phyloP scores from a whole-genome alignment of 495 filamentous ascomycete species.

The Xylaria sp. region DNA sequence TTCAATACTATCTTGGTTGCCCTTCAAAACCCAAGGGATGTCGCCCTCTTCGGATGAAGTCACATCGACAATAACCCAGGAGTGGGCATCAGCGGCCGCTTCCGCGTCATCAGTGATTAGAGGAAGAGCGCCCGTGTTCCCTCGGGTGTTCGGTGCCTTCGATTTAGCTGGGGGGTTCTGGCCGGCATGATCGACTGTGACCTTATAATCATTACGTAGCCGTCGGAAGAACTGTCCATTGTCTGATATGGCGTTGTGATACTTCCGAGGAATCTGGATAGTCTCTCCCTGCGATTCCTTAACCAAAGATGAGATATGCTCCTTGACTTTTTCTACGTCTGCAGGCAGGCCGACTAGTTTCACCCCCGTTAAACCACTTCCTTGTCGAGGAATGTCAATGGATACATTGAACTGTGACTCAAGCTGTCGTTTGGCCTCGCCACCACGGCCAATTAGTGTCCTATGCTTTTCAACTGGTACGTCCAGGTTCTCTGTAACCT shows the following conservation, averaged over 20 bases:
- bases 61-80: constrained; percentile 78
- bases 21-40: constrained; percentile 91
- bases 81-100: constrained; percentile 66
- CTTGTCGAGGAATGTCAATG: constrained; percentile 85
- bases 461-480: constrained; percentile 88
- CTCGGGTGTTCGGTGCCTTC: constrained; percentile 49
- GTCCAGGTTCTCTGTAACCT: constrained; percentile 76
- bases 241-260: constrained; percentile 86
- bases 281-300: constrained; percentile 91
- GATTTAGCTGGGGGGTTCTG: constrained; percentile 74
- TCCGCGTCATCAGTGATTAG: constrained; percentile 86
- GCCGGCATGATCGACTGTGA: constrained; percentile 89
- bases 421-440: constrained; percentile 81
- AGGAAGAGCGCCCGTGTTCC: constrained; percentile 70
- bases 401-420: constrained; percentile 88
- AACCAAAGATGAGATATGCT: constrained; percentile 76
- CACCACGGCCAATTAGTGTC: constrained; percentile 88
- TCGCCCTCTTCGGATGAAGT: constrained; percentile 67
- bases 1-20: constrained; percentile 73
- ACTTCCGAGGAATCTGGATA: constrained; percentile 74
- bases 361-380: constrained; percentile 72
- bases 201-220: constrained; percentile 78
- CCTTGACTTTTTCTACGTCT: constrained; percentile 84
- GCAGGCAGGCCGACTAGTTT: constrained; percentile 81
- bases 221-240: constrained; percentile 92